Percentiles rank a stretch among this genome's conserved stretches.
Conservation (phyloP, 257 asterid species). For the Solanum bukasovii region DNA sequence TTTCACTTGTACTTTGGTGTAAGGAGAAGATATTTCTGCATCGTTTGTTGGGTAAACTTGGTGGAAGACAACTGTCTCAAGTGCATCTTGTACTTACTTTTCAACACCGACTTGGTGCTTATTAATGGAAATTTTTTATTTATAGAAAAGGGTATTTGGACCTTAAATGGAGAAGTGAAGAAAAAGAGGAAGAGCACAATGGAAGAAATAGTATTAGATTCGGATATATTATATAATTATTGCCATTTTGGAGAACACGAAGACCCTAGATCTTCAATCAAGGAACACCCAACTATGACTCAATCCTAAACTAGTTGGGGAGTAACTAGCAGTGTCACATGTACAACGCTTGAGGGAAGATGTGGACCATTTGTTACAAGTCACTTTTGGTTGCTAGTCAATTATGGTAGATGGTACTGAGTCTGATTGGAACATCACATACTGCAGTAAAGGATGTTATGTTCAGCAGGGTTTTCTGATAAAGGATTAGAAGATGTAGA, state of each 20-base stretch:
- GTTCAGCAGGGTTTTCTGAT: not conserved
- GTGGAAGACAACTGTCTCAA: not conserved
- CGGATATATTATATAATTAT: not conserved
- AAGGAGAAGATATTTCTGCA: not conserved
- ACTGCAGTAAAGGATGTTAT: not conserved
- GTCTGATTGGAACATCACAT: not conserved
- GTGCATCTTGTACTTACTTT: not conserved
- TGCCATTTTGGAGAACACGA: not conserved
- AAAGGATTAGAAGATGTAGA: not conserved
- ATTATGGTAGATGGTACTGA: not conserved
- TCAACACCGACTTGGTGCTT: not conserved
- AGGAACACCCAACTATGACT: not conserved
- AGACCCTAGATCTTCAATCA: not conserved
- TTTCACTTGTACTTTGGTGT: not conserved
- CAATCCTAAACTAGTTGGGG: not conserved
- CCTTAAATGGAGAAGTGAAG: not conserved
- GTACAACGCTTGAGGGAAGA: not conserved
- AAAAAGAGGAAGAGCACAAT: not conserved
- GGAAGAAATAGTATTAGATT: not conserved
- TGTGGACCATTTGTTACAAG: not conserved
- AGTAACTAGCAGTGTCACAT: not conserved
- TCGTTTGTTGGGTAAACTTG: not conserved
- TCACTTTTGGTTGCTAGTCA: not conserved
- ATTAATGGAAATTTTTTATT: not conserved
- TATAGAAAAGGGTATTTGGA: not conserved